A percentile compares a stretch with the other conserved stretches of the same genome.
Evolutionary conservation across 495 filamentous ascomycete genomes (phyloP).

Genomic region (Penicillium angulare): DNA sequence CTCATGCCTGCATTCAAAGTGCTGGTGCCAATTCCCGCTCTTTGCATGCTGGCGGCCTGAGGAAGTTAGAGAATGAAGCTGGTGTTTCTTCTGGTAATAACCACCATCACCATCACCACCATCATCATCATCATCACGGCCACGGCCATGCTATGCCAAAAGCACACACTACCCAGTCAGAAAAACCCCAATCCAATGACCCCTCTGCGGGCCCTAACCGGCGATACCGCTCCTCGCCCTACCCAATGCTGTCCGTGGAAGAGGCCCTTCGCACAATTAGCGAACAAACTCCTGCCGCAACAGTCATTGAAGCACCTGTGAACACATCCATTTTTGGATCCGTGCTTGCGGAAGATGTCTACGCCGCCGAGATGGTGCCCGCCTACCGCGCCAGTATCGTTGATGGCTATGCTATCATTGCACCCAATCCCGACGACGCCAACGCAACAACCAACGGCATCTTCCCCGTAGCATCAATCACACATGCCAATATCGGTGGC

Average conservation of each 20-base stretch:
- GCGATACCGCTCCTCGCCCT: slow-evolving; percentile 81
- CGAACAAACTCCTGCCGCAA: slow-evolving; percentile 62
- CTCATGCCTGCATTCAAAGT: slow-evolving; percentile 90
- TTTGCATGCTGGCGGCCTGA: slow-evolving; percentile 76
- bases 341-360: slow-evolving; percentile 80
- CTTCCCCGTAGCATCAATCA: slow-evolving; percentile 84
- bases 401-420: slow-evolving; percentile 85
- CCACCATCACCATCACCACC: slow-evolving; percentile 54
- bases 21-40: slow-evolving; percentile 77
- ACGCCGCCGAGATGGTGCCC: slow-evolving; percentile 77
- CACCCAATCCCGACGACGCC: slow-evolving; percentile 41
- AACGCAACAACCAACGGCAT: slow-evolving; percentile 64
- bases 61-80: slow-evolving; percentile 81
- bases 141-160: slow-evolving; percentile 67
- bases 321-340: slow-evolving; percentile 63
- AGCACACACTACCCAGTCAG: slow-evolving; percentile 65
- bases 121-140: slow-evolving; percentile 57
- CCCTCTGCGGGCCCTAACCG: slow-evolving; percentile 73
- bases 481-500: slow-evolving; percentile 73
- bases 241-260: slow-evolving; percentile 84
- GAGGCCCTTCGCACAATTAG: slow-evolving; percentile 74
- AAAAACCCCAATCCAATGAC: slow-evolving; percentile 72
- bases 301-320: slow-evolving; percentile 56
- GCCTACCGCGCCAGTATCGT: slow-evolving; percentile 96
- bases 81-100: slow-evolving; percentile 52